Base-by-base conservation (phyloP, 345 rosid species). In the Anastatica hierochuntica region DNA sequence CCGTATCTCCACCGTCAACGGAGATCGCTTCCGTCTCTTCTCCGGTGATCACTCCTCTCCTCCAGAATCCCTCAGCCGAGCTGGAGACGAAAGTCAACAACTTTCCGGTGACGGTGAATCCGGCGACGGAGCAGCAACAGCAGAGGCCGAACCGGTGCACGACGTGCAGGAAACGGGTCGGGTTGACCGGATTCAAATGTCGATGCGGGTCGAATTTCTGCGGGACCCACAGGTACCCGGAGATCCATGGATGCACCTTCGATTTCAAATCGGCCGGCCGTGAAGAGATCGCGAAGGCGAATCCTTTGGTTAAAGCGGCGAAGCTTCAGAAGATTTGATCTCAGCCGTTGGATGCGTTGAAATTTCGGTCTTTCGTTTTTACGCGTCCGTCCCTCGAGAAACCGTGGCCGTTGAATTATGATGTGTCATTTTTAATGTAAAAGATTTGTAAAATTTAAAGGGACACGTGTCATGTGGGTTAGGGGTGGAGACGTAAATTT, bases 151-250 rank as follows among this genome's bases (percentile, higher is more conserved):
- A 72, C 24, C 73, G 79, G 17, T 77, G 82, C 36, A 63, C 59
- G 11, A 53, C 50, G 17, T 77, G 82, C 34, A 63, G 70, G 70
- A 77, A 70, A 56, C 77, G 76, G 57, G 64, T 74, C 60, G 79
- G 79, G 33, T 60, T 77, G 38, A 74, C 77, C 62, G 82, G 79
- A 4, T 74, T 77, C 19, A 53, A 24, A 35, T 77, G 82, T 58
- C 59, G 71, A 20, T 77, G 82, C 16, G 79, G 74, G 42, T 69
- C 67, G 54, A 66, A 70, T 21, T 74, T 70, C 60, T 77, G 82
- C 13, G 82, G 77, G 63, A 43, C 43, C 12, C 82, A 77, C 43
- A 64, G 82, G 72, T 77, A 74, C 18, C 79, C 82, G 5, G 82
- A 74, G 72, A 66, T 60, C 16, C 82, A 77, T 24, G 70, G 68